phyloP scores from a whole-genome alignment of 495 filamentous ascomycete species.

The Penicillium chermesinum region DNA sequence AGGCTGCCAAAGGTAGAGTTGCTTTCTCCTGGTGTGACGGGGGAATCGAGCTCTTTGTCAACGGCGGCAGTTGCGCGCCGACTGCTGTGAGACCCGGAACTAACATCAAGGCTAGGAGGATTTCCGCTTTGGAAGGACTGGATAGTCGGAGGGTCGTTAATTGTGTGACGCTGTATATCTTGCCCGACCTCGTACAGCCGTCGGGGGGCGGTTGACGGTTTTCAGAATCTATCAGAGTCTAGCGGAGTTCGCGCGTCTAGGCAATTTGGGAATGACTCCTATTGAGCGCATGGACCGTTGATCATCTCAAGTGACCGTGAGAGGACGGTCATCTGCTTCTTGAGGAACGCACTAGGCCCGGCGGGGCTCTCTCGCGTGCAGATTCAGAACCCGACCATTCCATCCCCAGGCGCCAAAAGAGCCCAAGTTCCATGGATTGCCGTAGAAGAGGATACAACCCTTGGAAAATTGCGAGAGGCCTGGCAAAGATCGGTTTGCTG shows the following conservation, averaged over 20 bases:
- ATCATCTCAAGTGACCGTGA: conserved; percentile 35
- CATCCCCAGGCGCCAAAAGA: conserved; percentile 4
- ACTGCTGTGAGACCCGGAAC: conserved; percentile 20
- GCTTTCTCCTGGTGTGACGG: conserved; percentile 10
- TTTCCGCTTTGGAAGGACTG: conserved; percentile 10
- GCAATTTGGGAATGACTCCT: conserved; percentile 8
- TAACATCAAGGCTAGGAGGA: neutral
- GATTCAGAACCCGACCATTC: conserved; percentile 17
- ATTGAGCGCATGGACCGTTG: conserved; percentile 33
- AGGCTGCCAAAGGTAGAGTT: conserved; percentile 1
- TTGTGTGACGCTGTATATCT: conserved; percentile 16
- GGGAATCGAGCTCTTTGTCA: conserved; percentile 17
- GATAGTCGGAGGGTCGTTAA: conserved; percentile 6
- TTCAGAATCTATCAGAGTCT: conserved; percentile 1
- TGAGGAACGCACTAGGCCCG: conserved; percentile 7
- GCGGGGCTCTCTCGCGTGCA: conserved; percentile 15
- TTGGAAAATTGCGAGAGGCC: too few relatives aligned
- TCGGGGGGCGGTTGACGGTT: neutral
- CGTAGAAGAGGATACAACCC: neutral
- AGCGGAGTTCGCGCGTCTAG: conserved; percentile 11
- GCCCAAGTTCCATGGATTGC: conserved; percentile 3
- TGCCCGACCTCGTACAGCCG: conserved; percentile 20
- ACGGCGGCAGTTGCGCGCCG: conserved; percentile 15
- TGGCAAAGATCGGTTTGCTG: neutral
- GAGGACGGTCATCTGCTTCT: conserved; percentile 31